Conservation (phyloP, 257 asterid species). For the Solanum etuberosum region DNA sequence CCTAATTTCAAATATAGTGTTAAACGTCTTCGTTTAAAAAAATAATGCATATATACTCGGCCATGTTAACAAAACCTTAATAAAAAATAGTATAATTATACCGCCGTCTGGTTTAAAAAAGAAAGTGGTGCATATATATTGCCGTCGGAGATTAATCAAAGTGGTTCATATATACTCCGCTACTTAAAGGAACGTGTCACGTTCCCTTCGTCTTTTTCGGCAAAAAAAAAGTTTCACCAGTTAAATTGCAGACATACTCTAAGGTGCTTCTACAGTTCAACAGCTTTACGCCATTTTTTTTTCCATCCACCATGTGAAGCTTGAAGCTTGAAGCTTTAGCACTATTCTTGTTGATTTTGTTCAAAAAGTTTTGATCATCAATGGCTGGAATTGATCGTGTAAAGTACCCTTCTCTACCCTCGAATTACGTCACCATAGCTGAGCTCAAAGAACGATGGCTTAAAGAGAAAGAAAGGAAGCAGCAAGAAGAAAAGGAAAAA, state of each 20-base stretch:
- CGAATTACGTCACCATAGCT: slow-evolving; percentile 50
- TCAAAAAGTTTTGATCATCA: neutral
- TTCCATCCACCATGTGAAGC: neutral
- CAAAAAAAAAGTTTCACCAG: neutral
- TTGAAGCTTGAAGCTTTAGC: neutral
- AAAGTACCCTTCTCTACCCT: slow-evolving; percentile 34
- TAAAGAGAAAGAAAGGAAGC: slow-evolving; percentile 19
- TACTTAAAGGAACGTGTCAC: no score
- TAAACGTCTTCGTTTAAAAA: no score
- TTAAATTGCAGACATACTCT: neutral
- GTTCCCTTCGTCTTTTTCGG: no score
- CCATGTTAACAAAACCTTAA: neutral
- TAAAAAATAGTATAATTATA: no score
- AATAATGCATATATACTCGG: no score
- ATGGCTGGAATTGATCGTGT: neutral
- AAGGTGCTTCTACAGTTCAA: neutral
- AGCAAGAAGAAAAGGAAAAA: slow-evolving; percentile 8
- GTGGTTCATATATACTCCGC: no score
- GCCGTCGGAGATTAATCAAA: no score
- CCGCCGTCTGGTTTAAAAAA: fast-evolving
- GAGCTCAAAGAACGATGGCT: slow-evolving; percentile 59
- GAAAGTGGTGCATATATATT: no score
- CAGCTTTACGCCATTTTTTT: neutral
- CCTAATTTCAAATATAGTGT: no score
- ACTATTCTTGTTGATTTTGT: neutral